Conservation (phyloP, 2,329 filamentous ascomycete genomes). For the Ramularia collo-cygni region DNA sequence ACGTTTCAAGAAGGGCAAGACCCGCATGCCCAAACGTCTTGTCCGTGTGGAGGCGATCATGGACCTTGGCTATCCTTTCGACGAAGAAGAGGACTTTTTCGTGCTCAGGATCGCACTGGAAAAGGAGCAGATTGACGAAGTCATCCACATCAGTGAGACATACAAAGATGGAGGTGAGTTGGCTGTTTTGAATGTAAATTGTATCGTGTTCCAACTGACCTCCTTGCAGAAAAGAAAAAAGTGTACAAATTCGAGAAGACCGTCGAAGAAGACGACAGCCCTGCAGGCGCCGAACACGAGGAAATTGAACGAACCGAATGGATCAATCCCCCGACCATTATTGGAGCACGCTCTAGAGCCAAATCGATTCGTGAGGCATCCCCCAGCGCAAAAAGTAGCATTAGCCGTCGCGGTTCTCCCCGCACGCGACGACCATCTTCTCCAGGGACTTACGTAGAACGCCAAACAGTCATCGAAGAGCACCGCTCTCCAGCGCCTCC, state of each 20-base stretch:
- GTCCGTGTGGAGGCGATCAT: conserved; percentile 75
- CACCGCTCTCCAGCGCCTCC: conserved; percentile 17
- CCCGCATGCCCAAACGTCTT: conserved; percentile 72
- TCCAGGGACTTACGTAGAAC: conserved; percentile 22
- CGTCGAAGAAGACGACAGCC: conserved; percentile 18
- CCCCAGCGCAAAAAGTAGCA: conserved; percentile 22
- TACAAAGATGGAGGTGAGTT: conserved; percentile 48
- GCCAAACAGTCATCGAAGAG: conserved; percentile 26
- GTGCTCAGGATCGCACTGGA: conserved; percentile 78
- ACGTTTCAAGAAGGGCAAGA: conserved; percentile 65
- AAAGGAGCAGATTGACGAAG: conserved; percentile 84
- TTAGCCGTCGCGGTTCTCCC: conserved; percentile 21
- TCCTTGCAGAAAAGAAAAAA: conserved; percentile 28
- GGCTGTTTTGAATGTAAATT: neutral
- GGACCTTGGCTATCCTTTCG: conserved; percentile 77
- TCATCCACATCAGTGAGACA: conserved; percentile 74
- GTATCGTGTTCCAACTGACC: conserved; percentile 12
- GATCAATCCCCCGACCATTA: conserved; percentile 34
- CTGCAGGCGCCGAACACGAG: conserved; percentile 27
- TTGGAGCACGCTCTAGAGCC: conserved; percentile 15
- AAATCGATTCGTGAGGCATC: conserved; percentile 20
- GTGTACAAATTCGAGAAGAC: conserved; percentile 32
- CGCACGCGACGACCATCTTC: conserved; percentile 20
- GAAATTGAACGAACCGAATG: conserved; percentile 32
- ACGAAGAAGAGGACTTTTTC: conserved; percentile 79